Base-by-base conservation (phyloP, 306 rosid genomes). In the Lotus japonicus region DNA sequence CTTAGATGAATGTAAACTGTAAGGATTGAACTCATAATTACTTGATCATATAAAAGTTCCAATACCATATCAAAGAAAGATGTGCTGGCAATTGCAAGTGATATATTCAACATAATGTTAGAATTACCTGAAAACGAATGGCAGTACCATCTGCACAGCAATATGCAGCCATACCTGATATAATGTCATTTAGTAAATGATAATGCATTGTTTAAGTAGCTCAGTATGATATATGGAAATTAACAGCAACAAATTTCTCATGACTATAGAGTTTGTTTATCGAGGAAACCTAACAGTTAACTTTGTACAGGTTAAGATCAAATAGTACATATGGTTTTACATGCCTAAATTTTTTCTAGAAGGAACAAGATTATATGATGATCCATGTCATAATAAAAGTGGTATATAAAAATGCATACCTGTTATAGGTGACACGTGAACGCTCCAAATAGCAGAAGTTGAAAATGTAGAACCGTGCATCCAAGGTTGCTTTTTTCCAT, bases 131-230 rank as follows among this genome's bases (percentile, higher is more conserved):
- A 73, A 77, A 94, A 69, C 89, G 95, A 58, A 85, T 8, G 66
- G 80, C 92, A 72, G 79, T 50, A 71, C 98, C 98, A 66, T 94
- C 96, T 16, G 86, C 90, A 77, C 94, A 38, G 35, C 97, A 90
- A 66, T 84, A 94, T 63, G 98, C 97, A 76, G 61, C 95, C 90
- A 90, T 85, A 75, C 98, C 98, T 92, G 51, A 44, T 16, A 70
- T 16, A 42, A 23, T 12, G 41, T 60, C 48, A 42, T 28, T 36
- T 46, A 28, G 33, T 52, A 28, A 28, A 41, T 13, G 56, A 31
- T 13, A 33, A 23, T 52, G 31, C 11, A 38, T 36, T 41, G 58
- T 54, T 31, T 23, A 36, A 66, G 45, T 21, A 39, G 44, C 11
- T 6, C n/a, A 21, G 14, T 57, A 58, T 78, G 42, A 70, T 49